These are phyloP conservation scores for Gossypium australe DNA, from an alignment of 345 rosid genomes.

Conservation along the genomic window DNA sequence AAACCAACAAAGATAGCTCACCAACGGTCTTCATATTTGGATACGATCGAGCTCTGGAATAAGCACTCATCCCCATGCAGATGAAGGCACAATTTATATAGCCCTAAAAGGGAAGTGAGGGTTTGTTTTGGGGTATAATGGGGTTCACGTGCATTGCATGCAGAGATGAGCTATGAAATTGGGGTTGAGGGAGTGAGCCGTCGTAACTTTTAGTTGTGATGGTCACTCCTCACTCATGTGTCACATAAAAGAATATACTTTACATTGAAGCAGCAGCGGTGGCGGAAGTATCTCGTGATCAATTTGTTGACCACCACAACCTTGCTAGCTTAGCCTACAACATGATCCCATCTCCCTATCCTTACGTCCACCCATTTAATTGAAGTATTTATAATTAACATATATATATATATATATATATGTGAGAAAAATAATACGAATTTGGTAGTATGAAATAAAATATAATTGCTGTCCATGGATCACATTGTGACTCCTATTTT, in stretches of 20 bases:
- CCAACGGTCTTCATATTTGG: not conserved
- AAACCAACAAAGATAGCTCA: slow-evolving; percentile 11
- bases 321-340: not conserved
- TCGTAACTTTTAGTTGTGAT: not conserved
- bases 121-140: slow-evolving; percentile 16
- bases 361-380: not conserved
- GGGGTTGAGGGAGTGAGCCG: not conserved
- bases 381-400: not conserved
- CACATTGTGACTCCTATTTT: no score
- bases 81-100: slow-evolving; percentile 11
- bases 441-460: not conserved
- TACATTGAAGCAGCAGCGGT: slow-evolving; percentile 16
- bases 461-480: no score
- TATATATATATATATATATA: not conserved
- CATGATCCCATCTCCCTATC: not conserved
- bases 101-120: not conserved
- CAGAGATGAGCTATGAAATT: not conserved
- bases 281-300: slow-evolving; percentile 12
- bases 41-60: not conserved
- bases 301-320: not conserved
- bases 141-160: slow-evolving; percentile 19
- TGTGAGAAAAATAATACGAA: not conserved
- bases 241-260: slow-evolving; percentile 6
- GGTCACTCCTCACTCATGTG: not conserved
- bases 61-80: not conserved